Base-by-base conservation (phyloP, 768 basidiomycete genomes). In the Agrocybe pediades region DNA sequence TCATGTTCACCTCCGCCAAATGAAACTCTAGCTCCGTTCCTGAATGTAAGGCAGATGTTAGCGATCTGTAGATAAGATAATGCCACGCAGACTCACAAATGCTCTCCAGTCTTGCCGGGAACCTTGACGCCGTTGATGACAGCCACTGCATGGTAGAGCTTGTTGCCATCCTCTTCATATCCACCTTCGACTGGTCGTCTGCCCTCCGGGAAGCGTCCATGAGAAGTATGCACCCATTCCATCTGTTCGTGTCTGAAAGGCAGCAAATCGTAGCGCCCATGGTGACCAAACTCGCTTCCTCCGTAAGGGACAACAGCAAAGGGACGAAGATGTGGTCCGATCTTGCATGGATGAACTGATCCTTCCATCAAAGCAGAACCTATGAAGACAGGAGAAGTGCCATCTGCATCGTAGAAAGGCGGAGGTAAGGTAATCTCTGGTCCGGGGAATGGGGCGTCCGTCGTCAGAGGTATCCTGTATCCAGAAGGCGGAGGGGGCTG, bases 331-430 rank as follows among this genome's bases (percentile, higher is more conserved):
- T 77, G 67, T 9, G 85, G 82, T 1, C 74, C 83, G 60, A 92
- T 82, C 74, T 93, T 94, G 80, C 91, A 92, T 3, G 91, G 91
- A 54, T 93, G 90, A 2, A 92, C 87, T 0, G 85, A 83, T 55
- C 74, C 71, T 51, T 72, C 74, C 64, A 91, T 74, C 42, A 92
- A 70, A 9, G 89, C 91, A 4, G 87, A 88, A 13, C 90, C 91
- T 26, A 94, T 59, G 71, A 77, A 94, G 54, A 92, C 65, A 5
- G 86, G 85, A 1, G 79, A 78, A 21, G 59, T 54, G 1, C 83
- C 81, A 61, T 87, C 83, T 1, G 72, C 66, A 62, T 93, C 89
- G 30, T 68, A 61, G 60, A 78, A 82, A 1, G 82, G 78, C 0
- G 88, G 79, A 1, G 55, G 69, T 17, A 82, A 84, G 29, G 78